Conservation (phyloP, 768 basidiomycete species). For the Trametes punicea region DNA sequence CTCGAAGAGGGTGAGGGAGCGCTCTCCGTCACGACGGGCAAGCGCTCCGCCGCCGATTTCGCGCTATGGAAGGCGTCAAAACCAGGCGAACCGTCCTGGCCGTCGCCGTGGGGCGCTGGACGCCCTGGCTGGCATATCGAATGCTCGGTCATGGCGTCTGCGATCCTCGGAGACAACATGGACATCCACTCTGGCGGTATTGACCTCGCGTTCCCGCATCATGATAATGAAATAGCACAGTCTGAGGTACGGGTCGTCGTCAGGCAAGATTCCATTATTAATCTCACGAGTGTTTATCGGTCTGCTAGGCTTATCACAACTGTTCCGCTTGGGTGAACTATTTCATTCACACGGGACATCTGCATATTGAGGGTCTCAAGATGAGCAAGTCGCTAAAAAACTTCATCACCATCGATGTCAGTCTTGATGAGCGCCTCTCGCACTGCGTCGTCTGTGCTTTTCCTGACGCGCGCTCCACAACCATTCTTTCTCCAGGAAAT, state of each 20-base stretch:
- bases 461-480: slow-evolving; percentile 4
- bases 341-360: slow-evolving; percentile 96
- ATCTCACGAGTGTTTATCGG: neutral
- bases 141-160: slow-evolving; percentile 97
- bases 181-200: slow-evolving; percentile 98
- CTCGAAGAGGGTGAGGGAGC: slow-evolving; percentile 94
- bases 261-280: neutral
- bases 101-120: slow-evolving; percentile 94
- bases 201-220: slow-evolving; percentile 98
- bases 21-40: slow-evolving; percentile 53
- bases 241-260: slow-evolving; percentile 61
- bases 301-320: slow-evolving; percentile 80
- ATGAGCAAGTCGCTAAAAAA: slow-evolving; percentile 99
- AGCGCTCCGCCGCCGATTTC: slow-evolving; percentile 87
- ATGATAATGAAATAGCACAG: slow-evolving; percentile 98
- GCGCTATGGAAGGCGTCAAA: slow-evolving; percentile 98
- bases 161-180: slow-evolving; percentile 84
- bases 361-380: slow-evolving; percentile 97
- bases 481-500: slow-evolving; percentile 66
- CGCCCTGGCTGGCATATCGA: slow-evolving; percentile 99
- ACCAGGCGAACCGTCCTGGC: slow-evolving; percentile 95
- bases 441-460: neutral
- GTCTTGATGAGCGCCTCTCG: slow-evolving; percentile 24
- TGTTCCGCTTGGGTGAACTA: slow-evolving; percentile 97
- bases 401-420: slow-evolving; percentile 93